A percentile compares a stretch with the other conserved stretches of the same genome.
Evolutionary conservation across 441 rosid species (phyloP).

Genomic region (Hura crepitans): DNA sequence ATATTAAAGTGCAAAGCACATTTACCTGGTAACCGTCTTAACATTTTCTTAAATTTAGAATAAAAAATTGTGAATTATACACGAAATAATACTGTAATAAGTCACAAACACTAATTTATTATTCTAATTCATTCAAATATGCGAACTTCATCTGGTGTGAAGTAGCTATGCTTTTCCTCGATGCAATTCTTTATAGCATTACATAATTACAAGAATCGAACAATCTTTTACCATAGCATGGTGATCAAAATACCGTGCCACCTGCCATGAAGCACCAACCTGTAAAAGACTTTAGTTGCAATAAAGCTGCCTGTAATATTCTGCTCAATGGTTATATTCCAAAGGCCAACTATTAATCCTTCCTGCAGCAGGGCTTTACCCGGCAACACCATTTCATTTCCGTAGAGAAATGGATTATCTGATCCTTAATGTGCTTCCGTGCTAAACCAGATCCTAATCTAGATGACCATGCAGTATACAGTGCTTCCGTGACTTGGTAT

Average conservation of each 20-base stretch:
- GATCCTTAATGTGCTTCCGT: constrained; percentile 52
- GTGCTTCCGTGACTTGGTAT: constrained; percentile 36
- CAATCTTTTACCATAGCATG: background rate
- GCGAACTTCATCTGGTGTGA: background rate
- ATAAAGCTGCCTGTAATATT: background rate
- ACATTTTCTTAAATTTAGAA: too few species aligned
- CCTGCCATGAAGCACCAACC: background rate
- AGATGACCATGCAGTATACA: constrained; percentile 65
- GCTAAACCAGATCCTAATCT: constrained; percentile 41
- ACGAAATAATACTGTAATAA: background rate
- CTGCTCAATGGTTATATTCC: background rate
- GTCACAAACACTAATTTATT: background rate
- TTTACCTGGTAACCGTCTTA: background rate
- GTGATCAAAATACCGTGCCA: background rate
- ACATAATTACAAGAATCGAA: background rate
- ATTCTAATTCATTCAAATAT: background rate
- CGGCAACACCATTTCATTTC: constrained; percentile 54
- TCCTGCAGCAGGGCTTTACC: constrained; percentile 69
- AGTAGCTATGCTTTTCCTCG: background rate
- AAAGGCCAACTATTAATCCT: constrained; percentile 32
- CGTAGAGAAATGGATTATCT: constrained; percentile 55
- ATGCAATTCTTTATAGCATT: too few species aligned
- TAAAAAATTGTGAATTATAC: background rate
- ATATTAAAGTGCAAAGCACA: background rate
- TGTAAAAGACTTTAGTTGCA: too few species aligned